phyloP scores from a whole-genome alignment of 169 alveolate species.

The Blepharisma undulans region DNA sequence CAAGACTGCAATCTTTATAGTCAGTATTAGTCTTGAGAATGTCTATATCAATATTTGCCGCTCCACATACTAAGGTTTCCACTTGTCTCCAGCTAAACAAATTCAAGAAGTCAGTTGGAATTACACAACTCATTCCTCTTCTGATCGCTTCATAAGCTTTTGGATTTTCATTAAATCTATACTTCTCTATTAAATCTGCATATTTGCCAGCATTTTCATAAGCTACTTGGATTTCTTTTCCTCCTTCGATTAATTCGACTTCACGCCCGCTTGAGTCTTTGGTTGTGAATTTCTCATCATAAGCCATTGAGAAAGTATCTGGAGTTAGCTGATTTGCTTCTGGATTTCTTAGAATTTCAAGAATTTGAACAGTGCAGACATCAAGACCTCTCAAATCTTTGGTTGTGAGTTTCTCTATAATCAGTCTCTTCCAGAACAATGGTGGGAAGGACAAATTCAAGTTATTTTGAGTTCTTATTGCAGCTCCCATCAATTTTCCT shows the following conservation, averaged over 20 bases:
- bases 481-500: slow-evolving; percentile 33
- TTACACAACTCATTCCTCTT: slow-evolving; percentile 48
- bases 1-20: slow-evolving; percentile 76
- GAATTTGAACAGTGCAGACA: neutral
- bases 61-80: slow-evolving; percentile 87
- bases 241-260: slow-evolving; percentile 73
- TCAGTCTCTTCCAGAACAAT: slow-evolving; percentile 29
- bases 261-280: slow-evolving; percentile 39
- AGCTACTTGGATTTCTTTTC: slow-evolving; percentile 55
- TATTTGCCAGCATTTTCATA: slow-evolving; percentile 58
- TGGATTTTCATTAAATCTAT: slow-evolving; percentile 68
- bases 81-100: slow-evolving; percentile 61
- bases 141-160: slow-evolving; percentile 51
- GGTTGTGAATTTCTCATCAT: slow-evolving; percentile 16
- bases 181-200: slow-evolving; percentile 52
- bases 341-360: slow-evolving; percentile 30
- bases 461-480: slow-evolving; percentile 21
- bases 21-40: slow-evolving; percentile 82
- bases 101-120: slow-evolving; percentile 64
- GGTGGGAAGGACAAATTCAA: slow-evolving; percentile 14
- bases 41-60: slow-evolving; percentile 81
- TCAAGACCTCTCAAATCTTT: slow-evolving; percentile 3
- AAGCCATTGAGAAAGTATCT: neutral
- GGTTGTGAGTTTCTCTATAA: neutral
- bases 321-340: neutral